phyloP scores from a whole-genome alignment of 768 basidiomycete species.

The Auricularia sp. region DNA sequence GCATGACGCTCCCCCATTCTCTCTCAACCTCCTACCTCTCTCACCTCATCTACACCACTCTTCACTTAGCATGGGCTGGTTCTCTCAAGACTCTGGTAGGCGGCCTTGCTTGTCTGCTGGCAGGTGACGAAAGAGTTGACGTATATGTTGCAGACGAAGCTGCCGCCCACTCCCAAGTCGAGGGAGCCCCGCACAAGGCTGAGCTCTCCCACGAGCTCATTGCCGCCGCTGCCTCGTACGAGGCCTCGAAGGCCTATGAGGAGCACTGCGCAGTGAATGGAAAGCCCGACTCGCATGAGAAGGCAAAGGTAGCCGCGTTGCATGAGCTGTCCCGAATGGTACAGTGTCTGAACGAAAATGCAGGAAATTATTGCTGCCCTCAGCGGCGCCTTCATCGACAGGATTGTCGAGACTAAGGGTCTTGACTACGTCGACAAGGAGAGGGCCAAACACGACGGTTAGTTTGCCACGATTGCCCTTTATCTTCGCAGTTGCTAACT shows the following conservation, averaged over 20 bases:
- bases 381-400: conserved; percentile 21
- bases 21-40: neutral
- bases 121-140: neutral
- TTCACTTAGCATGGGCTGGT: neutral
- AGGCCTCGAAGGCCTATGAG: conserved; percentile 10
- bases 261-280: conserved; percentile 22
- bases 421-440: conserved; percentile 16
- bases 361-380: conserved; percentile 27
- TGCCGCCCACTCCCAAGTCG: neutral
- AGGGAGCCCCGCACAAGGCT: neutral
- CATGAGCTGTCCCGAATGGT: neutral
- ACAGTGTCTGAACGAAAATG: conserved; percentile 15
- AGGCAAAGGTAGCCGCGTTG: neutral
- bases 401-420: conserved; percentile 26
- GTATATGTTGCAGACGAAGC: neutral
- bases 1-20: neutral
- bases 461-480: too few species aligned
- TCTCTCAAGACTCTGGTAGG: neutral
- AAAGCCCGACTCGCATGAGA: conserved; percentile 19
- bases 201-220: conserved; percentile 4
- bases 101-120: neutral
- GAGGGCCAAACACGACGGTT: conserved; percentile 14
- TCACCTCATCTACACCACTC: neutral
- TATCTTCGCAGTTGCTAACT: too few species aligned
- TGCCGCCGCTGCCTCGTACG: conserved; percentile 7